These are phyloP conservation scores for Maudiozyma saulgeensis DNA, from an alignment of 805 yeast species.

Conservation along the genomic window DNA sequence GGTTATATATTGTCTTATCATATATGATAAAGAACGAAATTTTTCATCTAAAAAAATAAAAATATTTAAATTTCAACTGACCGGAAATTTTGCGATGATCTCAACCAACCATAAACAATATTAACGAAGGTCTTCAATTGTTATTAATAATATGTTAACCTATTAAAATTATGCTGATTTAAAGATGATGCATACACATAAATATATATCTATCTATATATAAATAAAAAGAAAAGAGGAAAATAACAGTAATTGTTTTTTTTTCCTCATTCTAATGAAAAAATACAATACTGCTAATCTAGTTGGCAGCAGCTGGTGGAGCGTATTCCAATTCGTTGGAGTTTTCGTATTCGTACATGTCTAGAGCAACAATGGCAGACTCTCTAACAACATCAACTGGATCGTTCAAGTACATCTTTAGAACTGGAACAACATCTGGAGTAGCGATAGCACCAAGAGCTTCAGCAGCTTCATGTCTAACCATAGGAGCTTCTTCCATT, in stretches of 20 bases:
- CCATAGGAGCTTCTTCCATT: conserved; percentile 89
- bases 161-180: no score
- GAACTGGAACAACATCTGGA: conserved; percentile 85
- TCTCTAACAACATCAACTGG: conserved; percentile 87
- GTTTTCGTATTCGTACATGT: conserved; percentile 95
- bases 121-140: no score
- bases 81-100: no score
- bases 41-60: no score
- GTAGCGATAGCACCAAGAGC: conserved; percentile 96
- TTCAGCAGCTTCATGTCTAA: conserved; percentile 98
- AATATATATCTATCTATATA: neutral
- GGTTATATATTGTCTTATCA: no score
- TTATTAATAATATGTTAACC: no score
- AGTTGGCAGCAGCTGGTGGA: conserved; percentile 11
- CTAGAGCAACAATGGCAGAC: conserved; percentile 93
- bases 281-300: neutral
- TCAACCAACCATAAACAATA: no score
- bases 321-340: conserved; percentile 72
- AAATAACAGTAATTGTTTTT: neutral
- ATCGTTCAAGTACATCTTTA: conserved; percentile 70
- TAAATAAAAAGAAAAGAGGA: neutral
- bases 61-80: no score
- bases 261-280: no score
- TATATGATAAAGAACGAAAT: no score
- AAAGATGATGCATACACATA: neutral